Percentiles rank a stretch among this genome's conserved stretches.
phyloP scores from a whole-genome alignment of 2,329 filamentous ascomycete genomes.

The Cordyceps tenuipes region DNA sequence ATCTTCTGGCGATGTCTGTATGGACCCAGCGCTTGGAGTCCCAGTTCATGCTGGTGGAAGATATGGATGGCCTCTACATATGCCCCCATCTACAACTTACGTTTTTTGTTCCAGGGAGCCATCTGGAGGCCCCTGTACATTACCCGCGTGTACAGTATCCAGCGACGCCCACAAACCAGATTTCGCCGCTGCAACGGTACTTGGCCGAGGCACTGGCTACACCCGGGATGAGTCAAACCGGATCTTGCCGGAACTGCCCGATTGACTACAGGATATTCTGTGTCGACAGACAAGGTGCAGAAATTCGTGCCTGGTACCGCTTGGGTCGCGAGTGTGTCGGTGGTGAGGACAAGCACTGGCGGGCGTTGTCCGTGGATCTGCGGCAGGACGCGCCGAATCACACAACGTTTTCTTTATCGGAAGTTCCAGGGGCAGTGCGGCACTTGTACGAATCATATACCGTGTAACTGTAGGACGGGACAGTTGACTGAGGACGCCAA shows the following conservation, averaged over 20 bases:
- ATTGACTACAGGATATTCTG: neutral
- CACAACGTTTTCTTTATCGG: neutral
- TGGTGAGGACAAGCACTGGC: neutral
- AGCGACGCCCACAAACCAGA: too few relatives aligned
- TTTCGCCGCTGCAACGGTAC: neutral
- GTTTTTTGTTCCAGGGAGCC: too few relatives aligned
- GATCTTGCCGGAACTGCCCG: neutral
- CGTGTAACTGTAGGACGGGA: too few relatives aligned
- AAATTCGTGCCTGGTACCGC: neutral
- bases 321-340: neutral
- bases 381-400: neutral
- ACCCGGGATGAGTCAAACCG: neutral
- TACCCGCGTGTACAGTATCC: too few relatives aligned
- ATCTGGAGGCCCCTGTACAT: too few relatives aligned
- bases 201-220: neutral
- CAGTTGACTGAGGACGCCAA: too few relatives aligned
- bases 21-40: too few relatives aligned
- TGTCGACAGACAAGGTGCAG: too few relatives aligned
- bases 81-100: too few relatives aligned
- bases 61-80: too few relatives aligned
- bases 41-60: too few relatives aligned
- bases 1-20: too few relatives aligned
- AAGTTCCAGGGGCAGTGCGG: neutral
- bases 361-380: neutral
- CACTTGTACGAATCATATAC: neutral